Evolutionary conservation across 257 asterid species (phyloP), one percentile per base, ranked within the genome.

Genomic region (Cynanchum wilfordii): DNA sequence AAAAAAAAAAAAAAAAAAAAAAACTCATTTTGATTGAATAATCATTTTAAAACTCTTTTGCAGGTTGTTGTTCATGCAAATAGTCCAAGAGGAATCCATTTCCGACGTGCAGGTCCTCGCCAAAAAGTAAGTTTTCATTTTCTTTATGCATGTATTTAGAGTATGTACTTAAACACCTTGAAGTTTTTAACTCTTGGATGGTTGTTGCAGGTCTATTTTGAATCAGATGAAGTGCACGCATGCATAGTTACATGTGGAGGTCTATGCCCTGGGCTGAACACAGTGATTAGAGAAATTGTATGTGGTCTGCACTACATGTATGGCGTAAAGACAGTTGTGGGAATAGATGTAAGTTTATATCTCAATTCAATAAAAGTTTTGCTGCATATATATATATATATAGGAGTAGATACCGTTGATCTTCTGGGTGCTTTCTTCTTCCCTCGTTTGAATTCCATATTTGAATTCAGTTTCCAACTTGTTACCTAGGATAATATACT

Each of bases 191-290:
- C 11, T 62, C 55, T 40, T 38, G 59, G 66, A 3, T 69, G 24
- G 24, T 71, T 44, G 45, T 76, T 75, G 71, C 91, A 94, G 98
- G 89, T 94, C 68, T 91, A 86, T 80, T 94, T 91, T 47, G 85
- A 87, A 74, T 75, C 96, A 0, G 97, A 94, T 42, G 97, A 91
- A 49, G 97, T 94, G 51, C 79, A 73, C 40, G 97, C 98, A 8
- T 94, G 98, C 76, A 94, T 94, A 25, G 97, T 94, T 63, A 94
- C 97, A 0, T 94, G 98, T 58, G 98, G 98, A 68, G 97, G 98
- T 33, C 79, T 93, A 80, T 93, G 98, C 81, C 98, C 97, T 13
- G 98, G 98, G 24, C 86, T 93, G 73, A 93, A 93, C 81, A 90
- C 98, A 7, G 97, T 93, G 70, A 91, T 88, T 76, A 84, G 98